These are phyloP conservation scores for Gracilaria gracilis DNA, from an alignment of 23 red algal species.

Conservation along the genomic window DNA sequence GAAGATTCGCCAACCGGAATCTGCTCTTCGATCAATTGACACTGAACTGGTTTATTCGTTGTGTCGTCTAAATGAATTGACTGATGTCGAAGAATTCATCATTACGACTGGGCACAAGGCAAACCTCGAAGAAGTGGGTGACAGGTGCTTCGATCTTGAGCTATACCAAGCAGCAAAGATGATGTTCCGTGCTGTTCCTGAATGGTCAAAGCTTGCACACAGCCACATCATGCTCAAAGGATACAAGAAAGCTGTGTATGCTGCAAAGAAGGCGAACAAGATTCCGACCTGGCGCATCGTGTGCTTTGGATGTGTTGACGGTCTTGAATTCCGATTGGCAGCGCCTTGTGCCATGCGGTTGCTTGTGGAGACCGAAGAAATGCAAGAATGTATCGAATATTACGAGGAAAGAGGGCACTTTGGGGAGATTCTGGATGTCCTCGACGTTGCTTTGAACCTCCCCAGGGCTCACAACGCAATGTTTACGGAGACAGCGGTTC, in stretches of 20 bases:
- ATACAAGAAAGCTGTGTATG: conserved; percentile 90
- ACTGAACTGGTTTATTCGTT: too few relatives aligned
- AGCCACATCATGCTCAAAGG: conserved; percentile 79
- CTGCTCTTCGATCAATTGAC: too few relatives aligned
- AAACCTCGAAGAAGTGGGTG: conserved; percentile 95
- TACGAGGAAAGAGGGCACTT: conserved; percentile 96
- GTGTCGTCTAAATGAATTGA: conserved; percentile 75
- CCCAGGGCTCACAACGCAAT: too few relatives aligned
- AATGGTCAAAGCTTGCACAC: conserved; percentile 83
- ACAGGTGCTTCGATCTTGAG: too few relatives aligned
- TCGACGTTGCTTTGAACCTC: too few relatives aligned
- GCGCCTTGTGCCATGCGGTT: conserved; percentile 73
- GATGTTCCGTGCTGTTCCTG: conserved; percentile 54
- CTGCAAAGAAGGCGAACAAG: conserved; percentile 88
- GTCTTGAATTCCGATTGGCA: conserved; percentile 53
- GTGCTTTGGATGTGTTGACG: too few relatives aligned
- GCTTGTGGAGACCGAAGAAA: conserved; percentile 86
- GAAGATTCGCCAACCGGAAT: too few relatives aligned
- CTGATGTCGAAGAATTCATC: conserved; percentile 91
- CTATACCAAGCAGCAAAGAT: too few relatives aligned
- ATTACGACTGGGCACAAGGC: conserved; percentile 67
- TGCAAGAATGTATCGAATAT: conserved; percentile 88
- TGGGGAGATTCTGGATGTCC: too few relatives aligned
- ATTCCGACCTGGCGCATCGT: conserved; percentile 89
- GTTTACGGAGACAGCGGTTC: too few relatives aligned